Evolutionary conservation across 768 basidiomycete species (phyloP).

Genomic region (Phlebiopsis gigantea): DNA sequence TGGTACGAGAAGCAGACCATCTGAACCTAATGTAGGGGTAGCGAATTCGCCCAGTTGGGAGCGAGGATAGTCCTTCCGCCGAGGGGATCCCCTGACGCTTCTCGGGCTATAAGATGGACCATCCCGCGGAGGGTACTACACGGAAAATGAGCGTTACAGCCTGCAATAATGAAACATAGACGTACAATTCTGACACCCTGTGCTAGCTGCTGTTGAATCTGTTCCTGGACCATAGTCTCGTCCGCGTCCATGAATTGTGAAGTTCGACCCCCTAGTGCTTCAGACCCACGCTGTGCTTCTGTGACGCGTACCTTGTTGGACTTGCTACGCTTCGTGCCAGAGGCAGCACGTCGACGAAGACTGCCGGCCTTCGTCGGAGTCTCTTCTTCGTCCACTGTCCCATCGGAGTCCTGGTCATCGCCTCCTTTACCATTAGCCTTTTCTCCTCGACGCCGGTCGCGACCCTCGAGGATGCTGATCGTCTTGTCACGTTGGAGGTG

Average conservation of each 20-base stretch:
- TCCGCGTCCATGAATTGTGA: slow-evolving; percentile 92
- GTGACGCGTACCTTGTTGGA: slow-evolving; percentile 13
- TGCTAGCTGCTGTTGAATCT: slow-evolving; percentile 80
- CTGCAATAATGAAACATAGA: slow-evolving; percentile 6
- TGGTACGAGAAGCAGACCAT: slow-evolving; percentile 39
- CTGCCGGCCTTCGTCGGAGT: slow-evolving; percentile 55
- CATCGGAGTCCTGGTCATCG: slow-evolving; percentile 30
- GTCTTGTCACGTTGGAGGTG: slow-evolving; percentile 82
- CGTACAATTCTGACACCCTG: slow-evolving; percentile 69
- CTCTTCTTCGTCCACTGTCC: slow-evolving; percentile 45
- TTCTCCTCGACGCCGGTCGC: slow-evolving; percentile 28
- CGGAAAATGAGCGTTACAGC: slow-evolving; percentile 4
- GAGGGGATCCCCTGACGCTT: slow-evolving; percentile 65
- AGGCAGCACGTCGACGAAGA: slow-evolving; percentile 28
- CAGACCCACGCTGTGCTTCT: slow-evolving; percentile 32
- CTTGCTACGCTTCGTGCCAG: slow-evolving; percentile 29
- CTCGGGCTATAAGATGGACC: slow-evolving; percentile 59
- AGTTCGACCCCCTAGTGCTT: slow-evolving; percentile 41
- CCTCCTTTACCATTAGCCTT: slow-evolving; percentile 24
- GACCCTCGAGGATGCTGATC: slow-evolving; percentile 80
- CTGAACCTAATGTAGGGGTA: slow-evolving; percentile 30
- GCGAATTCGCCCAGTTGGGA: slow-evolving; percentile 31
- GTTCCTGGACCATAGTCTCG: slow-evolving; percentile 74
- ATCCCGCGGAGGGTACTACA: slow-evolving; percentile 55
- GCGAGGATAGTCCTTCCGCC: slow-evolving; percentile 37